Evolutionary conservation across 345 rosid species (phyloP), one percentile per base, ranked within the genome.

Genomic region (Camelina laxa): DNA sequence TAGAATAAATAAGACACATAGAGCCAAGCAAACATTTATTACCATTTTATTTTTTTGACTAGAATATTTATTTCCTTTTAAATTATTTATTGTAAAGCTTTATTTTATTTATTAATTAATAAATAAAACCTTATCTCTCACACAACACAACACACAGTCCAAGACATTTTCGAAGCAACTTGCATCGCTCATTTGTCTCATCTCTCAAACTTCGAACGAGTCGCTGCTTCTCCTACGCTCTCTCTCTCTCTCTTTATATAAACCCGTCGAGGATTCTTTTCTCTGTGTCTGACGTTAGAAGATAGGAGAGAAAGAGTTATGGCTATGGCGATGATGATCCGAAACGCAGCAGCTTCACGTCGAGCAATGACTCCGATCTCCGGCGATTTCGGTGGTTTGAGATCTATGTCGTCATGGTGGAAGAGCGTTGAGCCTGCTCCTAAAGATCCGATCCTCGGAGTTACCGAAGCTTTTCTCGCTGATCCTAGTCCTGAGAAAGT

Each of bases 361-460:
- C 75, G 82, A 62, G 22, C 76, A 19, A 39, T 75, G 47, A 54
- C 31, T 55, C 81, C 70, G 69, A 65, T 73, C 81, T 74, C 87
- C 17, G 51, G 17, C 12, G 51, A 66, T 31, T 73, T 82, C 1
- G 86, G 84, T 64, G 88, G 88, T 55, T 67, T 80, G 42, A 83
- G 97, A 82, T 82, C 80, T 65, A 84, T 93, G 88, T 87, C 94
- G 12, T 89, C 96, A 19, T 87, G 91, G 97, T 94, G 98, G 97
- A 76, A 81, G 58, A 85, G 73, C 88, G 91, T 94, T 22, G 90
- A 89, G 86, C 95, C 95, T 6, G 98, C 97, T 14, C 80, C 95
- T 8, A 94, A 88, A 77, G 98, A 94, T 77, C 98, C 97, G 4
- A 94, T 94, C 59, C 97, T 94, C 19, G 97, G 98, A 20, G 98